phyloP scores from a whole-genome alignment of 176 grass and related monocot genomes.

The Microstegium vimineum region DNA sequence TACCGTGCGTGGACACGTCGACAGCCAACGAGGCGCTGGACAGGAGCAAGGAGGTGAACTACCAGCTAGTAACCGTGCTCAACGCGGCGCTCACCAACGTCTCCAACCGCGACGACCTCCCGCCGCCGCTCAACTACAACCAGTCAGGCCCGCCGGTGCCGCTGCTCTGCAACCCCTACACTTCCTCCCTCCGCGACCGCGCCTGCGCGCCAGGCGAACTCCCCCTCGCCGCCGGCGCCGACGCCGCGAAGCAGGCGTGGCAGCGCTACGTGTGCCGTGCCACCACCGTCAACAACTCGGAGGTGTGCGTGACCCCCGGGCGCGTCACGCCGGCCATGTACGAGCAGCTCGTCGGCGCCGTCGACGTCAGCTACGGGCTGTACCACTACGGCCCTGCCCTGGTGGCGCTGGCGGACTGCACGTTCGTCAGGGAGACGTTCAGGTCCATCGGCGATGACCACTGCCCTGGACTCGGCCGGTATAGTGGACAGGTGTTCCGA shows the following conservation, averaged over 20 bases:
- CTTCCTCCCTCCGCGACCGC: conserved; percentile 26
- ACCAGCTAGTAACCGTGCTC: conserved; percentile 43
- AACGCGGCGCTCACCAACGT: conserved; percentile 45
- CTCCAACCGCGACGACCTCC: conserved; percentile 25
- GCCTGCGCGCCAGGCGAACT: conserved; percentile 38
- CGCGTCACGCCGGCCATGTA: conserved; percentile 44
- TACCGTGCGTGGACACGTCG: conserved; percentile 55
- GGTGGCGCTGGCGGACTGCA: conserved; percentile 42
- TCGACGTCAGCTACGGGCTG: conserved; percentile 48
- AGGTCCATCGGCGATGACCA: conserved; percentile 24
- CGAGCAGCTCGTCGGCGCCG: conserved; percentile 34
- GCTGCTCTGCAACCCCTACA: conserved; percentile 54
- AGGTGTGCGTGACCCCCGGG: conserved; percentile 24
- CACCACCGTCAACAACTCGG: fast-evolving
- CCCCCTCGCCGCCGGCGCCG: conserved; percentile 6
- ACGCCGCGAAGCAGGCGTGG: conserved; percentile 31
- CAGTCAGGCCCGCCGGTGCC: conserved; percentile 45
- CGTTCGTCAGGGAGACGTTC: conserved; percentile 49
- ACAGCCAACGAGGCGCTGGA: conserved; percentile 35
- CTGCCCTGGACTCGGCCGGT: conserved; percentile 37
- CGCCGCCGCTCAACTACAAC: conserved; percentile 40
- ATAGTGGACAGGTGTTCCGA: conserved; percentile 50
- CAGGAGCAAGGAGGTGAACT: conserved; percentile 59
- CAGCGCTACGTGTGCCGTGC: neutral
- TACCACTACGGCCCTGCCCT: conserved; percentile 38